Base-by-base conservation (phyloP, 2,329 filamentous ascomycete species). In the Volutella citrinella region DNA sequence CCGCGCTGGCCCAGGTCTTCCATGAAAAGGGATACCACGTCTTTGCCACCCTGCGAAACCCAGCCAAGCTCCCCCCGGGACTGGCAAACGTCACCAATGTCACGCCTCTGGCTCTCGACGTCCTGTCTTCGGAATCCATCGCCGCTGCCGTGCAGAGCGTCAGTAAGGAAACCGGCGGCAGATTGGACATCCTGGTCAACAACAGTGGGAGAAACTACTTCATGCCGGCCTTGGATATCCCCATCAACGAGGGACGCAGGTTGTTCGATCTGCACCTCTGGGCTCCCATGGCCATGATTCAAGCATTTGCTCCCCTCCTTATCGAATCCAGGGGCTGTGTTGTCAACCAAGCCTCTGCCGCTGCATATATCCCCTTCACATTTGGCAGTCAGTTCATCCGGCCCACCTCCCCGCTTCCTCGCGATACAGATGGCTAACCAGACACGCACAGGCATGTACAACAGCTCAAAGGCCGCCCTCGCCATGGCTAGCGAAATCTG, bases 191-290 rank as follows among this genome's bases (percentile, higher is more conserved):
- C 17, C 48, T 51, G 5, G 40, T 51, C 30, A 52, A 52, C 42
- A 51, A 51, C 34, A 45, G 42, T 18, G 49, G 43, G 19, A 14
- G 23, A n/a, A 28, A 18, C 12, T 20, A 30, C 13, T 20, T 40
- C 6, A 31, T 45, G 36, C 55, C 54, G 10, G 38, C 43, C 4
- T 36, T 56, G 5, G 56, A 60, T 23, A 32, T 45, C 24, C 40
- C 46, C 1, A 38, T 56, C 4, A 46, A 36, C 1, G 35, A 42
- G 10, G 32, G 21, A 2, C 39, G 37, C 13, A 34, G 20, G 14
- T 7, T 36, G 4, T 41, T 62, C 36, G 63, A 69, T 8, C 47
- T 63, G 22, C 71, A 71, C 45, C 43, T 65, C 27, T 68, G 59
- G 55, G 60, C 57, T 4, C 34, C 50, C 3, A 28, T 69, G 10